Percentiles rank a stretch among this genome's conserved stretches.
phyloP scores from a whole-genome alignment of 495 filamentous ascomycete species.

The Aspergillus olivimuriae region DNA sequence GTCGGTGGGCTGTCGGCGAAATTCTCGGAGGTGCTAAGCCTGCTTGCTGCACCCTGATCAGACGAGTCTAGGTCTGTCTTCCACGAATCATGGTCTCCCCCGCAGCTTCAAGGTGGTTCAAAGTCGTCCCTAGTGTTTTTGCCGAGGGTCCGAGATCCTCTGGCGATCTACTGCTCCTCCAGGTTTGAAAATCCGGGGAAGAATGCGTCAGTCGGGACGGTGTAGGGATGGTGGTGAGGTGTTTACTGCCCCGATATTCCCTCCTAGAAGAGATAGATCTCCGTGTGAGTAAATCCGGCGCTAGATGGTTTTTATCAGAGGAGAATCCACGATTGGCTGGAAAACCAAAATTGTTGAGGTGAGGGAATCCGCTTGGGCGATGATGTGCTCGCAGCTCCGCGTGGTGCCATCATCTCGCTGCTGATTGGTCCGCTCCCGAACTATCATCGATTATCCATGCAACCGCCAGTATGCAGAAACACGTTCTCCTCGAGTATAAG shows the following conservation, averaged over 20 bases:
- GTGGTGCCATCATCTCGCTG: constrained; percentile 14
- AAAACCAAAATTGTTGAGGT: neutral
- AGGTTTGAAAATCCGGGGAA: neutral
- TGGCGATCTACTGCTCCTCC: too few relatives aligned
- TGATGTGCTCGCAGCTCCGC: constrained; percentile 18
- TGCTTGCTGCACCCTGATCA: neutral
- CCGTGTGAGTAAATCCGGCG: too few relatives aligned
- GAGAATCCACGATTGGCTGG: too few relatives aligned
- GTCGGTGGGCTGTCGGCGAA: constrained; percentile 22
- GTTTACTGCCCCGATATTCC: too few relatives aligned
- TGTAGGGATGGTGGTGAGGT: too few relatives aligned
- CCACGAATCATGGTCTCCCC: too few relatives aligned
- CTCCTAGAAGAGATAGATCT: neutral
- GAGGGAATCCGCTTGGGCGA: constrained; percentile 11
- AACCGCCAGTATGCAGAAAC: neutral
- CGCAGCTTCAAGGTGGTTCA: too few relatives aligned
- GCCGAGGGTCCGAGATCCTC: too few relatives aligned
- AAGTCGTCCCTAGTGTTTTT: too few relatives aligned
- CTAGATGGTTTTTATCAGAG: neutral
- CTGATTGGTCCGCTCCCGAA: too few relatives aligned
- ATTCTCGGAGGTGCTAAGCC: constrained; percentile 14
- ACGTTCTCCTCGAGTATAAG: neutral
- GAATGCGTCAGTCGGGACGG: neutral
- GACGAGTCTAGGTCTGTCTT: too few relatives aligned
- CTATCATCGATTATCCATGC: too few relatives aligned